Evolutionary conservation across 768 basidiomycete genomes (phyloP).

Genomic region (Rhizopogon salebrosus): DNA sequence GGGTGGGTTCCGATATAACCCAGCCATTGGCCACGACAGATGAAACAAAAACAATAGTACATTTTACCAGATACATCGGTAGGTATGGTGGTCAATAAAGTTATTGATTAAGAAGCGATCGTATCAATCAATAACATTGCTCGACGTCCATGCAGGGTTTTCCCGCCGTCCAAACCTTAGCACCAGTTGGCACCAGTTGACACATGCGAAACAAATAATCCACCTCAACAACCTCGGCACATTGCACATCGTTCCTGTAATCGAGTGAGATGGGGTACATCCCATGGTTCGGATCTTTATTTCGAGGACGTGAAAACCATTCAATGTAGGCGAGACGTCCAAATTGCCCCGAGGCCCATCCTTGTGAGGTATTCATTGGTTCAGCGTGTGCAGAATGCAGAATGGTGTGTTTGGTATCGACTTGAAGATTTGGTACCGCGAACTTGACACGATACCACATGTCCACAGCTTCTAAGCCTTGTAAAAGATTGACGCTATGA

Average conservation of each 20-base stretch:
- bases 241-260: too few species aligned
- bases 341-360: background rate
- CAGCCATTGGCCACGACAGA: too few species aligned
- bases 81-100: background rate
- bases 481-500: background rate
- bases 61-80: background rate
- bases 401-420: background rate
- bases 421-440: background rate
- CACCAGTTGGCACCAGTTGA: background rate
- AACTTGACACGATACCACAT: background rate
- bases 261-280: background rate
- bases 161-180: too few species aligned
- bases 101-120: background rate
- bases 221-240: background rate
- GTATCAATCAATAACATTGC: background rate
- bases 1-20: too few species aligned
- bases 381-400: background rate
- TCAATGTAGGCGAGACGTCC: background rate
- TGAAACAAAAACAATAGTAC: too few species aligned
- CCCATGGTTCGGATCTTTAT: background rate
- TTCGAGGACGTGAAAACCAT: background rate
- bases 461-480: background rate
- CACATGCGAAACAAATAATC: background rate
- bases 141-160: background rate
- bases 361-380: background rate